Evolutionary conservation across 345 rosid species (phyloP).

Genomic region (Erysimum cheiranthoides): DNA sequence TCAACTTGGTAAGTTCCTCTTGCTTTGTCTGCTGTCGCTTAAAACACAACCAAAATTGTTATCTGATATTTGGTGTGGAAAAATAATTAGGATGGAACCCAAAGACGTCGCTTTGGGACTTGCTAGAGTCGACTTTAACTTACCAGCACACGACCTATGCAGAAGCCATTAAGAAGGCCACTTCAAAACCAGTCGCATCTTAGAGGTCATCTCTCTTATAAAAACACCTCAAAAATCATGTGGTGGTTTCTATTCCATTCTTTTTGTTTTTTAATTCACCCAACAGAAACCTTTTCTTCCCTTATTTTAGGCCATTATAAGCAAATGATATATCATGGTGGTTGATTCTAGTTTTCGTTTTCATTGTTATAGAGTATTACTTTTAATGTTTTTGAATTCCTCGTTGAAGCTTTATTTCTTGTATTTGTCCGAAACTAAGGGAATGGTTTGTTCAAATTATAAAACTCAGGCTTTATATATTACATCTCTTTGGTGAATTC

Average conservation of each 20-base stretch:
- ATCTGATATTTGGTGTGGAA: neutral
- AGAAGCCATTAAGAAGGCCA: constrained; percentile 84
- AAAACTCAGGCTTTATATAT: constrained; percentile 1
- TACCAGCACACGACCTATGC: constrained; percentile 97
- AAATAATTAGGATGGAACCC: constrained; percentile 86
- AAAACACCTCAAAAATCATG: constrained; percentile 19
- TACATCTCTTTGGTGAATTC: neutral
- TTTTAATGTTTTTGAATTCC: constrained; percentile 13
- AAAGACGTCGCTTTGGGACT: constrained; percentile 94
- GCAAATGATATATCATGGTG: constrained; percentile 36
- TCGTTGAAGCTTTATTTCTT: constrained; percentile 35
- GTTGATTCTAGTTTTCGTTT: constrained; percentile 39
- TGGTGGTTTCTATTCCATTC: constrained; percentile 34
- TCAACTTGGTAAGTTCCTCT: constrained; percentile 69
- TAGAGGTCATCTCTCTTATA: constrained; percentile 38
- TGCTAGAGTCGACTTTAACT: constrained; percentile 93
- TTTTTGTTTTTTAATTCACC: constrained; percentile 30
- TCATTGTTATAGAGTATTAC: constrained; percentile 41
- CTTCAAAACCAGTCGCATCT: constrained; percentile 66
- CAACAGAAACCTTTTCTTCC: constrained; percentile 25
- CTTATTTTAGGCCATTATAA: constrained; percentile 34
- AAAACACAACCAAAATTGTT: constrained; percentile 1
- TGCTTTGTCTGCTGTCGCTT: neutral
- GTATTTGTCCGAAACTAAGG: constrained; percentile 29
- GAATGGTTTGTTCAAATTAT: constrained; percentile 25